These are phyloP conservation scores for Pleurotus tuoliensis DNA, from an alignment of 768 basidiomycete genomes.

Conservation along the genomic window DNA sequence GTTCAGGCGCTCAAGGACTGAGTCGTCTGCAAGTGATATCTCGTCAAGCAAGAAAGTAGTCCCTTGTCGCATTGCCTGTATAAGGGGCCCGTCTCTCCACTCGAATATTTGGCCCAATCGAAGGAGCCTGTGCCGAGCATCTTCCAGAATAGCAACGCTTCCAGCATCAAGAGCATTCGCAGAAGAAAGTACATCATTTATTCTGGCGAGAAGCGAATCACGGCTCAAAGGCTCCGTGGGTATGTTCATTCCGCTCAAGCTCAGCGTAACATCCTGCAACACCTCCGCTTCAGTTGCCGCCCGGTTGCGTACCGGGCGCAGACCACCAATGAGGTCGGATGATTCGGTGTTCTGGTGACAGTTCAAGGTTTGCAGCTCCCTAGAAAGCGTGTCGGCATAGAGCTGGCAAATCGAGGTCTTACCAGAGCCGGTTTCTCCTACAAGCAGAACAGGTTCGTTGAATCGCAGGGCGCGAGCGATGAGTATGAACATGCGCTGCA, in stretches of 20 bases:
- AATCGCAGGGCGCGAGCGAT: slow-evolving; percentile 81
- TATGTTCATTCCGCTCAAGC: slow-evolving; percentile 41
- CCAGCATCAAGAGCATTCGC: slow-evolving; percentile 23
- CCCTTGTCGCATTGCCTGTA: slow-evolving; percentile 85
- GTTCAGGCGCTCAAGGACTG: slow-evolving; percentile 94
- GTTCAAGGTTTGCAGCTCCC: slow-evolving; percentile 70
- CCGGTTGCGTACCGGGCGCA: slow-evolving; percentile 84
- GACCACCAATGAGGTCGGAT: slow-evolving; percentile 90
- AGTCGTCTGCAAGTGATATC: slow-evolving; percentile 96
- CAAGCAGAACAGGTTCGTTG: slow-evolving; percentile 92
- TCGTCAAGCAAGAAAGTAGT: slow-evolving; percentile 92
- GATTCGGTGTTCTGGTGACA: slow-evolving; percentile 99
- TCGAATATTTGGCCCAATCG: slow-evolving; percentile 80
- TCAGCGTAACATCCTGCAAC: slow-evolving; percentile 34
- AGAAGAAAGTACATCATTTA: slow-evolving; percentile 26
- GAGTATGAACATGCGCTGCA: slow-evolving; percentile 85
- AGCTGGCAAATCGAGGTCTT: slow-evolving; percentile 97
- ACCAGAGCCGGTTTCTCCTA: slow-evolving; percentile 96
- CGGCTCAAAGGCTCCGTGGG: slow-evolving; percentile 14
- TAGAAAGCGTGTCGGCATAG: slow-evolving; percentile 63
- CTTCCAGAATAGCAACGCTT: slow-evolving; percentile 29
- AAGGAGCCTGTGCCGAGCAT: slow-evolving; percentile 40
- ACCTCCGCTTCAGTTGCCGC: slow-evolving; percentile 48
- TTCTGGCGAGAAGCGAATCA: slow-evolving; percentile 21
- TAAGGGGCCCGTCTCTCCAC: slow-evolving; percentile 96